Evolutionary conservation across 1,284 basidiomycete species (phyloP).

Genomic region (Takashimella koratensis): DNA sequence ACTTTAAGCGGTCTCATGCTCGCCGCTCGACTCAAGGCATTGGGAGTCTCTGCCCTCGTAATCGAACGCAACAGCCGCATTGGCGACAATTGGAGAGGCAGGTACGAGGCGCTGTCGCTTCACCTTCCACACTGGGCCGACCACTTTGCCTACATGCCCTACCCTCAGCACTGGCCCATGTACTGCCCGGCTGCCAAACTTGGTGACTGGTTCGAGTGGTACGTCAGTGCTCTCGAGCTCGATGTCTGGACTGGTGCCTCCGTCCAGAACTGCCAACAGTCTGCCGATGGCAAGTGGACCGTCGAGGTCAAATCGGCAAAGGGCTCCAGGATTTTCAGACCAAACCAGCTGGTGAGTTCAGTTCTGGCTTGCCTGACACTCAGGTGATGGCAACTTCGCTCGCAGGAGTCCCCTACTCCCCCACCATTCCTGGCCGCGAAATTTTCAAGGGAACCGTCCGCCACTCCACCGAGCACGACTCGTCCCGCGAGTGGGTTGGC

Average conservation of each 20-base stretch:
- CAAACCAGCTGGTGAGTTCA: slow-evolving; percentile 33
- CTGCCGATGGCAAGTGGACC: slow-evolving; percentile 54
- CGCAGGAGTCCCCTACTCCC: slow-evolving; percentile 18
- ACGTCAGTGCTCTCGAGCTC: slow-evolving; percentile 37
- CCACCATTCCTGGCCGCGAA: slow-evolving; percentile 40
- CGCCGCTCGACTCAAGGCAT: slow-evolving; percentile 46
- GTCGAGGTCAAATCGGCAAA: slow-evolving; percentile 52
- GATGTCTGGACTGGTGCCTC: slow-evolving; percentile 49
- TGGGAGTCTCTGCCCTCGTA: slow-evolving; percentile 45
- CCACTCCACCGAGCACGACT: slow-evolving; percentile 57
- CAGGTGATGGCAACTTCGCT: slow-evolving; percentile 36
- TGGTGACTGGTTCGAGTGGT: slow-evolving; percentile 36
- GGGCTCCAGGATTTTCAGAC: slow-evolving; percentile 54
- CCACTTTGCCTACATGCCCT: slow-evolving; percentile 52
- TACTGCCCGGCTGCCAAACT: slow-evolving; percentile 56
- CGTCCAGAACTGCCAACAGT: slow-evolving; percentile 51
- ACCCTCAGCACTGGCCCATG: slow-evolving; percentile 57
- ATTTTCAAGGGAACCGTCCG: slow-evolving; percentile 53
- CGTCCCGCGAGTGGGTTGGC: slow-evolving; percentile 53
- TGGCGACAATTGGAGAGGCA: slow-evolving; percentile 50
- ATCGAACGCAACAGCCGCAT: slow-evolving; percentile 44
- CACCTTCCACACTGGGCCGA: slow-evolving; percentile 57
- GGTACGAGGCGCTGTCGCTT: slow-evolving; percentile 59
- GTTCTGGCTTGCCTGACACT: neutral
- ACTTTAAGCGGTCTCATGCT: slow-evolving; percentile 40